Percentiles rank a stretch among this genome's conserved stretches.
These are phyloP conservation scores for Monosporascus sp. DNA, from an alignment of 2,329 filamentous ascomycete species.

Conservation along the genomic window DNA sequence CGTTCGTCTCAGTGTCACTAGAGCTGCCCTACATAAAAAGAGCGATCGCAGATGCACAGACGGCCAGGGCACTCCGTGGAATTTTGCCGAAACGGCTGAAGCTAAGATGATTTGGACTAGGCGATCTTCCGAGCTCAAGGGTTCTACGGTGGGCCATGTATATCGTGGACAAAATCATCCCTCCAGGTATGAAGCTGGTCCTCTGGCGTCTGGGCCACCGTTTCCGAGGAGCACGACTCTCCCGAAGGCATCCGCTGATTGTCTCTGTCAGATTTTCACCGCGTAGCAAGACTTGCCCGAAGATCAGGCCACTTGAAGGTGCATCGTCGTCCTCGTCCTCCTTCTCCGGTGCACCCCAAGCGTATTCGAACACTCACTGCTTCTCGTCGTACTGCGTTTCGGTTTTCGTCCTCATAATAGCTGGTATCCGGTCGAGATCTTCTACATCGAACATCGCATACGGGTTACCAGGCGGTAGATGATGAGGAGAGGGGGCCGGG, in stretches of 20 bases:
- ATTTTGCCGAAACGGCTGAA: too few species aligned
- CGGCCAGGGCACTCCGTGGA: too few species aligned
- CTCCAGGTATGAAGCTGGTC: neutral
- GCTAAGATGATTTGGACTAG: too few species aligned
- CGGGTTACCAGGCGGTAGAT: neutral
- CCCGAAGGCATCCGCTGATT: neutral
- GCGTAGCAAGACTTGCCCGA: neutral
- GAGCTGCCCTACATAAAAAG: too few species aligned
- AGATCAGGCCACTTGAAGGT: neutral
- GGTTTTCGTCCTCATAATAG: neutral
- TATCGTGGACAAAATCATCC: neutral
- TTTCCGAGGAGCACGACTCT: neutral
- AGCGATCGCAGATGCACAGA: too few species aligned
- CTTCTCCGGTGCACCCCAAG: too few species aligned
- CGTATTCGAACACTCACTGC: neutral
- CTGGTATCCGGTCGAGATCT: neutral
- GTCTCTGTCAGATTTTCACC: neutral
- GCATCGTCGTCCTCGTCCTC: neutral
- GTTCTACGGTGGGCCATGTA: too few species aligned
- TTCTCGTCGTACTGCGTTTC: neutral
- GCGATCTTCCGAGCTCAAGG: too few species aligned
- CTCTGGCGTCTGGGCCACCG: neutral
- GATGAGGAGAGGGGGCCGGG: neutral
- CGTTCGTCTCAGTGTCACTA: too few species aligned
- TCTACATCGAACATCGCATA: neutral